phyloP scores from a whole-genome alignment of 2,329 filamentous ascomycete genomes.

The Ophiocordyceps camponoti-leonardi region DNA sequence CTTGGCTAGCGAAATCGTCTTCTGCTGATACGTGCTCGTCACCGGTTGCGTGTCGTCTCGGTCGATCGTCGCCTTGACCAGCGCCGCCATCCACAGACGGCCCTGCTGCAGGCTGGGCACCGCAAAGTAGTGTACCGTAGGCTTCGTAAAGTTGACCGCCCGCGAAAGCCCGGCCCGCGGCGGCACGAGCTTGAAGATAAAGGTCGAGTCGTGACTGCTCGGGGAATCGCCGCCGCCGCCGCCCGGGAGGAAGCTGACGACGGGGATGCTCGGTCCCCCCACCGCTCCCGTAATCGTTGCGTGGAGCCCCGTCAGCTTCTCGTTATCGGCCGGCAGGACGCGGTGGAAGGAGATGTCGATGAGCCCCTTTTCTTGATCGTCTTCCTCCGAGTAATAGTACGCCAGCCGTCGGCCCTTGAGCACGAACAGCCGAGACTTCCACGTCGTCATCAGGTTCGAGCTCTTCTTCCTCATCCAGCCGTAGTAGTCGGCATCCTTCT shows the following conservation, averaged over 20 bases:
- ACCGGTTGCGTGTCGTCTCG: constrained; percentile 66
- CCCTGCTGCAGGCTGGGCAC: constrained; percentile 81
- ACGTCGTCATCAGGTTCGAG: constrained; percentile 88
- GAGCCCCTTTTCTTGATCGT: constrained; percentile 81
- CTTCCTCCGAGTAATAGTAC: constrained; percentile 91
- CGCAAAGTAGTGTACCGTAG: constrained; percentile 93
- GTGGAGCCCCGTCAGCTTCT: constrained; percentile 77
- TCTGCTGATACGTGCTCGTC: constrained; percentile 88
- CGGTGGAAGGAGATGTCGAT: constrained; percentile 97
- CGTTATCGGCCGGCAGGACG: constrained; percentile 85
- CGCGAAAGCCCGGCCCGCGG: constrained; percentile 74
- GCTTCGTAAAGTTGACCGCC: constrained; percentile 94
- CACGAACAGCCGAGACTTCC: constrained; percentile 94
- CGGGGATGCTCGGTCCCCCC: constrained; percentile 18
- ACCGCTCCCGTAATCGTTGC: constrained; percentile 84
- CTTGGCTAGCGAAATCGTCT: constrained; percentile 85
- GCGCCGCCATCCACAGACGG: constrained; percentile 89
- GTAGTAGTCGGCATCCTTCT: constrained; percentile 75
- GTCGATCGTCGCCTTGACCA: constrained; percentile 98
- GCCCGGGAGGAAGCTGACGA: constrained; percentile 38
- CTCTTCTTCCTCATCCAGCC: constrained; percentile 99
- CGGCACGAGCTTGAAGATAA: constrained; percentile 96
- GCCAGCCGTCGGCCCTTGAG: constrained; percentile 79
- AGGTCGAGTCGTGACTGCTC: constrained; percentile 54
- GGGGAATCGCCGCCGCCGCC: constrained; percentile 28